Conservation (phyloP, 257 asterid species). For the Parsonsia alboflavescens region DNA sequence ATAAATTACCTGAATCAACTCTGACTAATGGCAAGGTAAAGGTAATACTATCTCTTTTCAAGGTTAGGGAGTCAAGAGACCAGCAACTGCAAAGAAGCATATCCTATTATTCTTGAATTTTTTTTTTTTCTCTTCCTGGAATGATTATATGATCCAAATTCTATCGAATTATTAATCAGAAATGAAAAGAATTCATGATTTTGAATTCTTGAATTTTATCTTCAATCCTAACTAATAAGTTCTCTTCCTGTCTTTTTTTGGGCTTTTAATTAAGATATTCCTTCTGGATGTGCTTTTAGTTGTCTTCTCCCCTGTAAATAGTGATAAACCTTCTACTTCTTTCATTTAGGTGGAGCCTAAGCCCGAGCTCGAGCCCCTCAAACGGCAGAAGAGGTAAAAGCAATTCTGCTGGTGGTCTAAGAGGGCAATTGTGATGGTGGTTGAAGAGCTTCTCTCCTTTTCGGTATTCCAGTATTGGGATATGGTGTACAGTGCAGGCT, state of each 20-base stretch:
- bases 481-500: not conserved
- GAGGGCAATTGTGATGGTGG: no score
- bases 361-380: not conserved
- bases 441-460: not conserved
- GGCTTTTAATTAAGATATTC: not conserved
- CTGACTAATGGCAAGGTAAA: slow-evolving; percentile 36
- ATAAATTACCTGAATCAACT: slow-evolving; percentile 12
- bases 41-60: slow-evolving; percentile 24
- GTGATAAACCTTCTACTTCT: not conserved
- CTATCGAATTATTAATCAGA: no score
- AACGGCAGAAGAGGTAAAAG: not conserved
- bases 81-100: not conserved
- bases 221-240: not conserved
- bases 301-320: not conserved
- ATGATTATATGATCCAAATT: no score
- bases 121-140: no score
- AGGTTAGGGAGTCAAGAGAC: not conserved
- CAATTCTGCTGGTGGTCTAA: no score
- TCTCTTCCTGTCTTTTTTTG: not conserved
- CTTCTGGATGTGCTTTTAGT: not conserved
- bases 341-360: not conserved
- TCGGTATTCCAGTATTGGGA: not conserved
- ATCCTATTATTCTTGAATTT: not conserved
- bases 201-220: not conserved
- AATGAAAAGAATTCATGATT: not conserved